A percentile compares a stretch with the other conserved stretches of the same genome.
Conservation (phyloP, 805 yeast genomes). For the Yamadazyma sp. region DNA sequence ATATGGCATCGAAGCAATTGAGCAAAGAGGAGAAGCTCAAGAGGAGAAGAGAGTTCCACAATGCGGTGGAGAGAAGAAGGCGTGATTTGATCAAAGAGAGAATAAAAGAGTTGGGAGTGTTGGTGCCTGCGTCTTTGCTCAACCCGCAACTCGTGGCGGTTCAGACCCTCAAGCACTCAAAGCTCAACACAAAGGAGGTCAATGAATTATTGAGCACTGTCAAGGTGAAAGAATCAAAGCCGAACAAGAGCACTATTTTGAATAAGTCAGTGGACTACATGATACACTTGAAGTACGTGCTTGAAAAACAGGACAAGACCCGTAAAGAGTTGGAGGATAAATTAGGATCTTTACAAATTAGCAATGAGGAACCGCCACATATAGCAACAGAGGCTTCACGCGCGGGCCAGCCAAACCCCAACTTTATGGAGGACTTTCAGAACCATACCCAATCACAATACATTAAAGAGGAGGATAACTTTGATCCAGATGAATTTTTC, state of each 20-base stretch:
- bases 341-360: constrained; percentile 19
- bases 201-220: constrained; percentile 39
- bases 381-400: neutral
- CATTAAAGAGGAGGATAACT: constrained; percentile 16
- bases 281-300: constrained; percentile 58
- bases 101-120: constrained; percentile 75
- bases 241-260: constrained; percentile 79
- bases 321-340: constrained; percentile 36
- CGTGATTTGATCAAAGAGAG: constrained; percentile 88
- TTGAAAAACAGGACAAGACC: constrained; percentile 54
- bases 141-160: constrained; percentile 46
- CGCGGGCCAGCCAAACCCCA: constrained; percentile 4
- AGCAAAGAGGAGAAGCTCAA: constrained; percentile 69
- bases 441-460: constrained; percentile 12
- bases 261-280: constrained; percentile 81
- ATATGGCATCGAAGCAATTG: constrained; percentile 33
- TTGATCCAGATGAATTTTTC: constrained; percentile 28
- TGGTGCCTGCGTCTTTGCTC: constrained; percentile 76
- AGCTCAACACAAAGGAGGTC: constrained; percentile 30
- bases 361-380: neutral
- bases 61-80: constrained; percentile 90
- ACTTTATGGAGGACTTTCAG: constrained; percentile 18
- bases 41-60: constrained; percentile 85
- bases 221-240: constrained; percentile 63
- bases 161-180: constrained; percentile 36